Evolutionary conservation across 2,329 filamentous ascomycete genomes (phyloP).

Genomic region (Fusarium sp.): DNA sequence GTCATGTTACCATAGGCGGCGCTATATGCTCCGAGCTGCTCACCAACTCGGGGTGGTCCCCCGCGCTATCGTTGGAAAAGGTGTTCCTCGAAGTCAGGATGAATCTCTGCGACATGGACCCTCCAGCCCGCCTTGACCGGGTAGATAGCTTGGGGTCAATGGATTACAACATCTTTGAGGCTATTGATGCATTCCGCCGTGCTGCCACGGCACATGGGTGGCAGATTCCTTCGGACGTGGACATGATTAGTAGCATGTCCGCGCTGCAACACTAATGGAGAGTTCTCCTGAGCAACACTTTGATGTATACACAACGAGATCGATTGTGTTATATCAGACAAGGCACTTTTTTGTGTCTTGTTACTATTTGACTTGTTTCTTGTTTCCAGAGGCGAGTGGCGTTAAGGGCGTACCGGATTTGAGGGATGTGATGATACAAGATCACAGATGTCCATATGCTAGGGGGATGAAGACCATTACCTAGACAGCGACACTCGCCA

Average conservation of each 20-base stretch:
- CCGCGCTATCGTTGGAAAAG: slow-evolving; percentile 78
- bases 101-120: slow-evolving; percentile 77
- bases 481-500: neutral
- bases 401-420: neutral
- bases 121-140: slow-evolving; percentile 77
- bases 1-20: slow-evolving; percentile 86
- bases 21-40: slow-evolving; percentile 87
- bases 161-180: slow-evolving; percentile 77
- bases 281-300: neutral
- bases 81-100: slow-evolving; percentile 84
- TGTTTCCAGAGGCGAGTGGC: neutral
- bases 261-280: neutral
- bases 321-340: neutral
- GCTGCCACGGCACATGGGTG: slow-evolving; percentile 77
- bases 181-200: slow-evolving; percentile 77
- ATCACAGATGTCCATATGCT: neutral
- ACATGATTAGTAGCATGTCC: slow-evolving; percentile 51
- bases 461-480: neutral
- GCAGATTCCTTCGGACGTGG: slow-evolving; percentile 74
- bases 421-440: neutral
- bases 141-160: neutral
- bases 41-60: slow-evolving; percentile 85
- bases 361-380: neutral
- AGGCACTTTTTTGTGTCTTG: neutral
- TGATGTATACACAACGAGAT: neutral